Conservation (phyloP, 2,329 filamentous ascomycete species). For the Claviceps humidiphila region DNA sequence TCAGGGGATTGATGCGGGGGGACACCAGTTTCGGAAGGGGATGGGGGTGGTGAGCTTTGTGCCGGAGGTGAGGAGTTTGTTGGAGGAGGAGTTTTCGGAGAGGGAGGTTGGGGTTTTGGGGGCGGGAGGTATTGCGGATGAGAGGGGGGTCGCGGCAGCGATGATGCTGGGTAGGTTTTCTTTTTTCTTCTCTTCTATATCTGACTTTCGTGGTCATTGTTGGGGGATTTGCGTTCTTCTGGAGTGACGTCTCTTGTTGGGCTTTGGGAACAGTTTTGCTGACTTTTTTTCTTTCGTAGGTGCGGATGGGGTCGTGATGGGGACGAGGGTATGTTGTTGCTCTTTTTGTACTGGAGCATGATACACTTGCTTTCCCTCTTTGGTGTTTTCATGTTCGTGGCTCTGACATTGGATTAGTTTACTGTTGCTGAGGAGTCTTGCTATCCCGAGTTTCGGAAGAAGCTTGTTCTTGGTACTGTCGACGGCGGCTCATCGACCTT, state of each 20-base stretch:
- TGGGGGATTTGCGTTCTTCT: too few species aligned
- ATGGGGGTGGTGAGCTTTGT: slow-evolving; percentile 42
- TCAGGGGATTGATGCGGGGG: slow-evolving; percentile 52
- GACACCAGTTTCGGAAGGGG: slow-evolving; percentile 43
- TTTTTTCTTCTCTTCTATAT: background rate
- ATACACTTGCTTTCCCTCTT: background rate
- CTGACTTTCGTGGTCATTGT: too few species aligned
- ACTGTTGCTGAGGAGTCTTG: slow-evolving; percentile 28
- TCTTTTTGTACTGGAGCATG: background rate
- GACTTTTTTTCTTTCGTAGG: slow-evolving; percentile 12
- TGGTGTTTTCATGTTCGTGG: background rate
- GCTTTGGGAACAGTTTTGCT: background rate
- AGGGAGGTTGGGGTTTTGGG: slow-evolving; percentile 33
- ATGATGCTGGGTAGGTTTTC: slow-evolving; percentile 35
- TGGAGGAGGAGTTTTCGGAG: slow-evolving; percentile 24
- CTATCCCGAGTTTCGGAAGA: slow-evolving; percentile 27
- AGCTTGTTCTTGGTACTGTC: slow-evolving; percentile 24
- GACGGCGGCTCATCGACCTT: slow-evolving; percentile 33
- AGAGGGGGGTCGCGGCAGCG: slow-evolving; percentile 40
- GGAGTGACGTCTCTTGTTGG: too few species aligned
- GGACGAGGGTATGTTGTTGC: slow-evolving; percentile 22
- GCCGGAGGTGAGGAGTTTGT: slow-evolving; percentile 39
- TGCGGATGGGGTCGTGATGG: slow-evolving; percentile 31
- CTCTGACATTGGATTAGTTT: slow-evolving; percentile 19
- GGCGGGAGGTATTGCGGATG: slow-evolving; percentile 47